These are phyloP conservation scores for Beauveria rudraprayagi DNA, from an alignment of 2,329 filamentous ascomycete genomes.

Conservation along the genomic window DNA sequence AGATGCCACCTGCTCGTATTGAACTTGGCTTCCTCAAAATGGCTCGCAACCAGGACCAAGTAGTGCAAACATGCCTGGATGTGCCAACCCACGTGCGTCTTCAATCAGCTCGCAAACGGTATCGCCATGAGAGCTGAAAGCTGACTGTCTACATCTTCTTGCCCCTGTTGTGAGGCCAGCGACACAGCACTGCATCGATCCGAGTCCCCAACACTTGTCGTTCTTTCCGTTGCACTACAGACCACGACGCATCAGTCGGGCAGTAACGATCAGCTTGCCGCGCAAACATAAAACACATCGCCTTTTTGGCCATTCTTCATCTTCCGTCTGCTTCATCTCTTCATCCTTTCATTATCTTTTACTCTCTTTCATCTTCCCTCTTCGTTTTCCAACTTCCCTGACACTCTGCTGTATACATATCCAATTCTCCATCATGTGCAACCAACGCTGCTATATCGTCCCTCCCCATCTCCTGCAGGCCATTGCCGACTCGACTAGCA, in stretches of 20 bases:
- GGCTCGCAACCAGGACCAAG: not conserved
- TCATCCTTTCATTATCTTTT: not conserved
- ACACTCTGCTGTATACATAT: not conserved
- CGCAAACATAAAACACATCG: not conserved
- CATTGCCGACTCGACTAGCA: constrained; percentile 32
- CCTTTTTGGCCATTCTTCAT: not conserved
- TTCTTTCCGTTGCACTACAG: not conserved
- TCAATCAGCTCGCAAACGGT: not conserved
- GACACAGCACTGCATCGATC: not conserved
- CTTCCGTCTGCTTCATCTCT: not conserved
- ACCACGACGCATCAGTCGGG: not conserved
- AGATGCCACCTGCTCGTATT: not conserved
- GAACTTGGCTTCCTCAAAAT: not conserved
- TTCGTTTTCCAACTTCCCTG: not conserved
- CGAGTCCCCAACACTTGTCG: not conserved
- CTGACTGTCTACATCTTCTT: not conserved
- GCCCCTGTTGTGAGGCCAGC: not conserved
- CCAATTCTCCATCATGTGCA: constrained; percentile 4
- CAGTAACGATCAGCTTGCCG: constrained; percentile 5
- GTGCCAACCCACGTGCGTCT: not conserved
- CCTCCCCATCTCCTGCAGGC: constrained; percentile 38
- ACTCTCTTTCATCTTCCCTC: not conserved
- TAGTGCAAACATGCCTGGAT: not conserved
- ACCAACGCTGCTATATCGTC: constrained; percentile 31
- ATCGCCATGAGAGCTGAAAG: not conserved